These are phyloP conservation scores for Suillus subaureus DNA, from an alignment of 768 basidiomycete species.

Conservation along the genomic window DNA sequence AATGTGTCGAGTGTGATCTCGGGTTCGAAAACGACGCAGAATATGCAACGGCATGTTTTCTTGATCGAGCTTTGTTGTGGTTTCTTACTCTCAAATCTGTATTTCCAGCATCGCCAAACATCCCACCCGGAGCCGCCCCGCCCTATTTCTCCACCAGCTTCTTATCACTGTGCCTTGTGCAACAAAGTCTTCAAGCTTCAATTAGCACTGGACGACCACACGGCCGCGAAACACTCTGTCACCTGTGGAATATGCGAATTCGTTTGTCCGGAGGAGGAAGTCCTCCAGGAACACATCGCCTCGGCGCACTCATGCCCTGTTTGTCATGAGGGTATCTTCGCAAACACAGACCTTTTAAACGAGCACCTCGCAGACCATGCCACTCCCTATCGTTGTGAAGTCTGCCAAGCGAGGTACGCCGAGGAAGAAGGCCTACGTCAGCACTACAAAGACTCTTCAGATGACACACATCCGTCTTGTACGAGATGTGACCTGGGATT, in stretches of 20 bases:
- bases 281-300: slow-evolving; percentile 29
- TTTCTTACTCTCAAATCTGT: neutral
- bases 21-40: slow-evolving; percentile 37
- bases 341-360: slow-evolving; percentile 25
- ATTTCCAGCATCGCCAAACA: slow-evolving; percentile 2
- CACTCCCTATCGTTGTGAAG: slow-evolving; percentile 25
- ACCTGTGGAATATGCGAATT: slow-evolving; percentile 2
- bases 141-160: neutral
- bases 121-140: slow-evolving; percentile 1
- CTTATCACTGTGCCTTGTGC: neutral
- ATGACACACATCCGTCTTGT: slow-evolving; percentile 40
- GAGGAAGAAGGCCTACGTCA: slow-evolving; percentile 39
- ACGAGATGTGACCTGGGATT: slow-evolving; percentile 36
- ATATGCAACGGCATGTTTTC: slow-evolving; percentile 32
- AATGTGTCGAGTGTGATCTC: slow-evolving; percentile 33
- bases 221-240: neutral
- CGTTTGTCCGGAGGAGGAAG: neutral
- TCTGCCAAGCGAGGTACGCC: slow-evolving; percentile 26
- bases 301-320: slow-evolving; percentile 34
- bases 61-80: neutral
- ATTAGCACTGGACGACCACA: slow-evolving; percentile 2
- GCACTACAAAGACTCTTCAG: slow-evolving; percentile 42
- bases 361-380: slow-evolving; percentile 35
- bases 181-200: neutral
- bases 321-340: slow-evolving; percentile 34